Evolutionary conservation across 805 yeast genomes (phyloP).

Genomic region (Kodamaea fukazawae): DNA sequence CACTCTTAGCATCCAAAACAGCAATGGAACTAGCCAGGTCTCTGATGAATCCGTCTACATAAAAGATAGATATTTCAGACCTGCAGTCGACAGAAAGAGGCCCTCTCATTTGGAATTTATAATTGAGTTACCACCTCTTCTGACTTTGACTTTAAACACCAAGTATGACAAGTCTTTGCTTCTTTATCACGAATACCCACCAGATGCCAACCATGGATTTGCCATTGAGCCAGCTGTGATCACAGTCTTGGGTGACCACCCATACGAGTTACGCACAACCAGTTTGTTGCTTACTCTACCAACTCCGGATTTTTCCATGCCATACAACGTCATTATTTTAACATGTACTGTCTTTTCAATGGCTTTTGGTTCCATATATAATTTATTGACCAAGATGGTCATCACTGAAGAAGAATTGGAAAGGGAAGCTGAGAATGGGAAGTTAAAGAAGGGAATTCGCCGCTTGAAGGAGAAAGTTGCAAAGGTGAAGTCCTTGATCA

Average conservation of each 20-base stretch:
- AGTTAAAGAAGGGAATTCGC: slow-evolving; percentile 4
- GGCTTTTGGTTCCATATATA: slow-evolving; percentile 83
- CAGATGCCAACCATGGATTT: slow-evolving; percentile 98
- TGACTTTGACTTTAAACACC: slow-evolving; percentile 61
- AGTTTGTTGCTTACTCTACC: slow-evolving; percentile 85
- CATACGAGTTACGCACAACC: slow-evolving; percentile 70
- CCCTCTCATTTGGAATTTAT: slow-evolving; percentile 81
- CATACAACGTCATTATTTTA: slow-evolving; percentile 91
- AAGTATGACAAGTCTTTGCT: slow-evolving; percentile 86
- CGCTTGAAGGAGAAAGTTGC: slow-evolving; percentile 4
- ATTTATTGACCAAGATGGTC: slow-evolving; percentile 68
- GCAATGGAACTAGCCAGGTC: slow-evolving; percentile 16
- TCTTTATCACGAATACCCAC: slow-evolving; percentile 91
- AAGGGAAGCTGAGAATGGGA: slow-evolving; percentile 14
- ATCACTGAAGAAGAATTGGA: slow-evolving; percentile 74
- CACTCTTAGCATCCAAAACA: slow-evolving; percentile 30
- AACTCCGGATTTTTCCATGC: slow-evolving; percentile 98
- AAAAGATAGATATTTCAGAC: slow-evolving; percentile 57
- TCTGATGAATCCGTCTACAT: slow-evolving; percentile 35
- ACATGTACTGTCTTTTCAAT: slow-evolving; percentile 93
- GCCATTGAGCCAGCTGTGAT: slow-evolving; percentile 89
- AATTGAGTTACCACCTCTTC: slow-evolving; percentile 60
- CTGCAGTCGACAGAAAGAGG: slow-evolving; percentile 75
- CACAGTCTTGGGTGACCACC: slow-evolving; percentile 43
- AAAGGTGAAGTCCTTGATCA: slow-evolving; percentile 6